Evolutionary conservation across 2,329 filamentous ascomycete species (phyloP).

Genomic region (Aspergillus hiratsukae): DNA sequence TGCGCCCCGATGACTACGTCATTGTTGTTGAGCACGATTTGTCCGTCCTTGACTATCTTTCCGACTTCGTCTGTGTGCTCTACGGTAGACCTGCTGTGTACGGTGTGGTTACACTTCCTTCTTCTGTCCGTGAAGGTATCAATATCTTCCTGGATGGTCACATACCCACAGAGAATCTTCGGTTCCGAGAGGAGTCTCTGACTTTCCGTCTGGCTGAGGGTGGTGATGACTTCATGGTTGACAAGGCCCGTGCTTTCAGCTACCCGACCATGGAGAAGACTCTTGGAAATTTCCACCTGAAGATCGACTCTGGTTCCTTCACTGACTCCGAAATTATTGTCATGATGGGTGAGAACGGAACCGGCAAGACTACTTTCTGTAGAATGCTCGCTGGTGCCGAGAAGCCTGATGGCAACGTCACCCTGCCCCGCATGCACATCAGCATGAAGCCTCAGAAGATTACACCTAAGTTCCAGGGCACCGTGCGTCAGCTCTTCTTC

Average conservation of each 20-base stretch:
- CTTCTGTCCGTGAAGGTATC: conserved; percentile 97
- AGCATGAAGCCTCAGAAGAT: conserved; percentile 99
- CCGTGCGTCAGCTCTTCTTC: conserved; percentile 96
- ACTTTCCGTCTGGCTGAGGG: conserved; percentile 92
- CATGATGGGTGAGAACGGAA: conserved; percentile 99
- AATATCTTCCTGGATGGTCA: conserved; percentile 98
- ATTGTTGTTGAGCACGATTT: conserved; percentile 99
- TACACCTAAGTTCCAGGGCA: conserved; percentile 95
- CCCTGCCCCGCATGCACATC: conserved; percentile 90
- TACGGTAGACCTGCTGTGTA: conserved; percentile 95
- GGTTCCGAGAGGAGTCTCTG: conserved; percentile 94
- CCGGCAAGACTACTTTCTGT: conserved; percentile 98
- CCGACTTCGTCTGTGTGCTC: conserved; percentile 95
- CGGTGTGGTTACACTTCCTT: conserved; percentile 91
- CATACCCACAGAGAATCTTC: conserved; percentile 96
- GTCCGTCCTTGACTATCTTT: conserved; percentile 96
- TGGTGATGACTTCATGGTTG: conserved; percentile 78
- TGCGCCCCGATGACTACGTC: conserved; percentile 87
- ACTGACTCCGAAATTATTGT: conserved; percentile 98
- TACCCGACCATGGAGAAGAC: conserved; percentile 94
- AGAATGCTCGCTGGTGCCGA: conserved; percentile 88
- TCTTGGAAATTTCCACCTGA: conserved; percentile 79
- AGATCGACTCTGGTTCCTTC: conserved; percentile 77
- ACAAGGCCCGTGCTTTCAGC: conserved; percentile 77
- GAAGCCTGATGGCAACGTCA: conserved; percentile 76